Evolutionary conservation across 2,329 filamentous ascomycete genomes (phyloP).

Genomic region (Penicillium vulpinum): DNA sequence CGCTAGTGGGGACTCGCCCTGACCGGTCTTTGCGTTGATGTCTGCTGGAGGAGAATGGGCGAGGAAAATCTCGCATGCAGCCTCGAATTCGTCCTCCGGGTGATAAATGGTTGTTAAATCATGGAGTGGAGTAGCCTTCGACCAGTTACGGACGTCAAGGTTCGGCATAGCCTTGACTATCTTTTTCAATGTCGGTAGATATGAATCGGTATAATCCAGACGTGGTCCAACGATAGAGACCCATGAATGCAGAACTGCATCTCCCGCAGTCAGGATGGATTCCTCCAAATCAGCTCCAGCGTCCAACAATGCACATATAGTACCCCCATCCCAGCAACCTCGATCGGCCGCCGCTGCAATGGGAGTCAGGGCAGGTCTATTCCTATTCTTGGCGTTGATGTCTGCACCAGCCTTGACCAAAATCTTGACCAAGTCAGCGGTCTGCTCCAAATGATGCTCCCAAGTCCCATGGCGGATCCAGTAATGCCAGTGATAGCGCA

Average conservation of each 20-base stretch:
- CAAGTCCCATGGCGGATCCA: constrained; percentile 33
- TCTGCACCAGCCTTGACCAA: constrained; percentile 17
- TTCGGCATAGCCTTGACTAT: constrained; percentile 16
- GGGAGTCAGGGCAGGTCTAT: constrained; percentile 21
- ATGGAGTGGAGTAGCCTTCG: constrained; percentile 27
- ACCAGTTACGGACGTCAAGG: constrained; percentile 18
- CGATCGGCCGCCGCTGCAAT: constrained; percentile 23
- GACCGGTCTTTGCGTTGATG: constrained; percentile 20
- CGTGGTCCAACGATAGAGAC: constrained; percentile 21
- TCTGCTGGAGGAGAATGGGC: constrained; percentile 15
- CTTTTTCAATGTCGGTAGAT: constrained; percentile 18
- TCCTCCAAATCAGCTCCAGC: constrained; percentile 22
- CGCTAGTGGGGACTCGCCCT: constrained; percentile 22
- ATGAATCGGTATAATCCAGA: constrained; percentile 26
- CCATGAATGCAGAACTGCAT: constrained; percentile 30
- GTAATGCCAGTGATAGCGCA: constrained; percentile 31
- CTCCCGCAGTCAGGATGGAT: constrained; percentile 10
- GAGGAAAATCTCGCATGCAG: constrained; percentile 23
- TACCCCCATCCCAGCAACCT: constrained; percentile 28
- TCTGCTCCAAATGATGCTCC: constrained; percentile 21
- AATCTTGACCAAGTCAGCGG: constrained; percentile 14
- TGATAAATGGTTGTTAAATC: constrained; percentile 22
- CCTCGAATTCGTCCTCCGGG: constrained; percentile 27
- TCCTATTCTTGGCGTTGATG: constrained; percentile 16
- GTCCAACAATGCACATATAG: constrained; percentile 22